phyloP scores from a whole-genome alignment of 306 rosid genomes.

The Albizia julibrissin region DNA sequence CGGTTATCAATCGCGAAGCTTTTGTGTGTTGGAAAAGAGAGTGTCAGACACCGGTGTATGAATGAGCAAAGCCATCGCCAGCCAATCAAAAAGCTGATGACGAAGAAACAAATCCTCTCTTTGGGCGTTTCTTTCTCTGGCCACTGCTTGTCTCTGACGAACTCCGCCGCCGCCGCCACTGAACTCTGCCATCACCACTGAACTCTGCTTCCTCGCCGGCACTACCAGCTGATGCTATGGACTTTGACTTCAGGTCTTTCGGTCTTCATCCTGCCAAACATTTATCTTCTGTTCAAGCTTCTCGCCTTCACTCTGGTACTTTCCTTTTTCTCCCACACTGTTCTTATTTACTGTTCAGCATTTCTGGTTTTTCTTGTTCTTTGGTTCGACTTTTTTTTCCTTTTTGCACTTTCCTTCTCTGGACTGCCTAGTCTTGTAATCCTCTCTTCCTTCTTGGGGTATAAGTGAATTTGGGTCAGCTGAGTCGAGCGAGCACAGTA shows the following conservation, averaged over 20 bases:
- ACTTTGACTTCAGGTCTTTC: slow-evolving; percentile 67
- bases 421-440: slow-evolving; percentile 7
- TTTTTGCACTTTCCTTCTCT: neutral
- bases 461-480: neutral
- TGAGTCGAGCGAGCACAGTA: neutral
- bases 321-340: neutral
- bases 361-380: neutral
- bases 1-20: slow-evolving; percentile 33
- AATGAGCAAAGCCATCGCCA: slow-evolving; percentile 41
- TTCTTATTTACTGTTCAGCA: slow-evolving; percentile 1
- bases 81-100: slow-evolving; percentile 30
- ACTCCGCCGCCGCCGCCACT: neutral
- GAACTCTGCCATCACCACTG: too few relatives aligned
- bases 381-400: neutral
- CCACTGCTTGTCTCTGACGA: neutral
- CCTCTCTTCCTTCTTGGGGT: neutral
- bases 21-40: slow-evolving; percentile 58
- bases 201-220: neutral
- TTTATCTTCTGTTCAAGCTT: slow-evolving; percentile 63
- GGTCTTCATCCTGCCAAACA: slow-evolving; percentile 58
- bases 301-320: slow-evolving; percentile 75
- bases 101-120: slow-evolving; percentile 8
- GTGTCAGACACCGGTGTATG: slow-evolving; percentile 45
- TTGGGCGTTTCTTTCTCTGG: neutral
- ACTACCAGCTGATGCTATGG: slow-evolving; percentile 50